Conservation (phyloP, 1,284 basidiomycete genomes). For the Bjerkandera adusta region DNA sequence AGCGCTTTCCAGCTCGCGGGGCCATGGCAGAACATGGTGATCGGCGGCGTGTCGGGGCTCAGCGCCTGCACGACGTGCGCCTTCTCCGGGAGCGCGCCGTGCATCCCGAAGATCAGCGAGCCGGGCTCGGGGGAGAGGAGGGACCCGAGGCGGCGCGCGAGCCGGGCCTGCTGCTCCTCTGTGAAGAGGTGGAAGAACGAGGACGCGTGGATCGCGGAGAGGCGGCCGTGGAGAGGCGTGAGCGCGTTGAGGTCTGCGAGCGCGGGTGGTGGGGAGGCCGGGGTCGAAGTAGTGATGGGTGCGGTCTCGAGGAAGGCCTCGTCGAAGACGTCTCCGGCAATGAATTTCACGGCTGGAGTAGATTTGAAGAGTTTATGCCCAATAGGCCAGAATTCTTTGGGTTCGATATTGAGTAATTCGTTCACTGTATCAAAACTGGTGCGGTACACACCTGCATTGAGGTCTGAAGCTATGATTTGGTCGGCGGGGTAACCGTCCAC, state of each 20-base stretch:
- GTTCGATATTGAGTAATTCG: conserved; percentile 18
- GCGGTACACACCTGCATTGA: conserved; percentile 29
- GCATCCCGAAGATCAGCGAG: conserved; percentile 36
- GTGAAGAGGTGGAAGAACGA: conserved; percentile 53
- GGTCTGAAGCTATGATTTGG: conserved; percentile 35
- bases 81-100: conserved; percentile 24
- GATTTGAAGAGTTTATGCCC: conserved; percentile 34
- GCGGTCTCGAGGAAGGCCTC: conserved; percentile 30
- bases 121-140: conserved; percentile 38
- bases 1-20: conserved; percentile 40
- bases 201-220: conserved; percentile 46
- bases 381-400: conserved; percentile 33
- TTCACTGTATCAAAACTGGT: too few species aligned
- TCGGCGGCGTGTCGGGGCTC: conserved; percentile 12
- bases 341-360: conserved; percentile 39
- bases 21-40: conserved; percentile 29
- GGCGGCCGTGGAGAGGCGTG: conserved; percentile 42
- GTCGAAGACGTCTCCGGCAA: conserved; percentile 47
- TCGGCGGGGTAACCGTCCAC: conserved; percentile 37
- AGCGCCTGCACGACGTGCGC: conserved; percentile 19
- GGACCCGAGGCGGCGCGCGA: conserved; percentile 39
- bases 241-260: conserved; percentile 32
- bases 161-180: conserved; percentile 38
- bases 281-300: conserved; percentile 23
- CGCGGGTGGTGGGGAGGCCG: not conserved